Evolutionary conservation across 805 yeast genomes (phyloP), one percentile per base, ranked within the genome.

Genomic region (Cyberlindnera sargentensis): DNA sequence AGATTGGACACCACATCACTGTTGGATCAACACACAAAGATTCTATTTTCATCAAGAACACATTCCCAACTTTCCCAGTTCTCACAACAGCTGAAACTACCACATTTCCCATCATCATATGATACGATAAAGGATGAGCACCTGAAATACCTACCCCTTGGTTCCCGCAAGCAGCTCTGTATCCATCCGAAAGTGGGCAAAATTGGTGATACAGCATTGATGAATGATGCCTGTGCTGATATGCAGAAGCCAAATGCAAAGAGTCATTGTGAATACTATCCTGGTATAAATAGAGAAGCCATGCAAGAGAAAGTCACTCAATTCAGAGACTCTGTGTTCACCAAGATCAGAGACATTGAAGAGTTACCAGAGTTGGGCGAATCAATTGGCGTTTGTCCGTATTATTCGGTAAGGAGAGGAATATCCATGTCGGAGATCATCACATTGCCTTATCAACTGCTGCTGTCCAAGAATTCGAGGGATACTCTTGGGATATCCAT

Each of bases 41-140:
- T 90, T 2, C 76, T 64, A 51, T 89, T 80, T 57, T 72, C 95
- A 0, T 87, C 96, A 2, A 68, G 98, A 61, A 90, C 98, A 0
- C 97, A 90, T 56, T 86, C 96, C 0, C 98, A 90, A 58, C 66
- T 90, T 37, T 70, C 71, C 32, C 98, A 90, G 57, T 85, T 90
- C 56, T 76, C 88, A 0, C 73, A 76, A 11, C 96, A 91, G 52
- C 62, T 90, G 33, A 58, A 68, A 36, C 55, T 83, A 25, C 78
- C 95, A 0, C 48, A 64, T 0, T 82, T 87, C 44, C 82, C 84
- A 3, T 73, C 95, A 0, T 75, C 89, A 0, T 67, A 80, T 43
- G 63, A 53, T 11, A 66, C 61, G 10, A 24, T 35, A 10, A 43
- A 51, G 43, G 47, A 53, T 1, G 93, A 84, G 59, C 68, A 77